phyloP scores from a whole-genome alignment of 192 early-diverging fungal genomes.

The Phycomyces nitens region DNA sequence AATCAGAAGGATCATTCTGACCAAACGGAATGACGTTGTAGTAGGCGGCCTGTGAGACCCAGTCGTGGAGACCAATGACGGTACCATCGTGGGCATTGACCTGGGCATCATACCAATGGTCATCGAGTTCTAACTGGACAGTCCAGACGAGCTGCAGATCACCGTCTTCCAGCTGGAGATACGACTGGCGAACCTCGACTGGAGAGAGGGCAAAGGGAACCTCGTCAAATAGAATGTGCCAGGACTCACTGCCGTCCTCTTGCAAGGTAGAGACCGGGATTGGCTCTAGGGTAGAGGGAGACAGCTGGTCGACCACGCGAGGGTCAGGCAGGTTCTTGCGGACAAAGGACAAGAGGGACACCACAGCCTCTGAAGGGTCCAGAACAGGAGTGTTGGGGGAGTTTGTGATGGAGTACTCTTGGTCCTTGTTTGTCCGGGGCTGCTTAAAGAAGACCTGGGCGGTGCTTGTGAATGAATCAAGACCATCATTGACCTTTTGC shows the following conservation, averaged over 20 bases:
- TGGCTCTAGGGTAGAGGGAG: constrained; percentile 15
- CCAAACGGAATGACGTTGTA: constrained; percentile 85
- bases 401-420: constrained; percentile 7
- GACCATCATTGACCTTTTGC: not conserved
- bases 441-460: not conserved
- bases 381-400: constrained; percentile 29
- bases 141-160: constrained; percentile 77
- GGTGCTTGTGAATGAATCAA: not conserved
- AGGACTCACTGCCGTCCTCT: constrained; percentile 34
- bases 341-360: constrained; percentile 58
- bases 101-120: constrained; percentile 79
- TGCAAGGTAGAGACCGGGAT: constrained; percentile 35
- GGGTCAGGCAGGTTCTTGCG: constrained; percentile 48
- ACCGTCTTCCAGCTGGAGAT: constrained; percentile 57
- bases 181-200: constrained; percentile 62
- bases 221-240: constrained; percentile 30
- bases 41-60: constrained; percentile 66
- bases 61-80: constrained; percentile 76
- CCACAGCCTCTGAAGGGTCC: constrained; percentile 61
- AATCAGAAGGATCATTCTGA: constrained; percentile 73
- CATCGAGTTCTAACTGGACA: constrained; percentile 69
- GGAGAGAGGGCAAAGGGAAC: constrained; percentile 51
- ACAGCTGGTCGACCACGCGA: constrained; percentile 8
- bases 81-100: constrained; percentile 58
- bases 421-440: not conserved